Evolutionary conservation across 2,329 filamentous ascomycete species (phyloP).

Genomic region (Tolypocladium amazonense): DNA sequence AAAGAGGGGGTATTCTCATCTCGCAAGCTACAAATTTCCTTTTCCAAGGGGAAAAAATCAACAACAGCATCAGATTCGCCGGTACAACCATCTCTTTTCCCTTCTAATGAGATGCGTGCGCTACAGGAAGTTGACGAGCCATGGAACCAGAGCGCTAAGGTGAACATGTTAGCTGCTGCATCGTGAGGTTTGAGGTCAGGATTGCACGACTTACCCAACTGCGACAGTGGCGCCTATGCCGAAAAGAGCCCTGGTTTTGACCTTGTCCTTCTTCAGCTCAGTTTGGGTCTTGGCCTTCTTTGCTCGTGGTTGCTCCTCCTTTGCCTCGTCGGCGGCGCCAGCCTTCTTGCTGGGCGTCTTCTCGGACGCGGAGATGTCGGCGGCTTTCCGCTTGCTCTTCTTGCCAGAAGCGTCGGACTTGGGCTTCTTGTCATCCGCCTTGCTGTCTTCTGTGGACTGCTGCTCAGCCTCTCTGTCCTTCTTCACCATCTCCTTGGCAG

Average conservation of each 20-base stretch:
- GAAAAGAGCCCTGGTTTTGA: slow-evolving; percentile 74
- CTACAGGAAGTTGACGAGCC: slow-evolving; percentile 41
- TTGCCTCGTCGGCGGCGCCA: slow-evolving; percentile 13
- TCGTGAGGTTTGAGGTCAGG: background rate
- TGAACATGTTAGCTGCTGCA: slow-evolving; percentile 5
- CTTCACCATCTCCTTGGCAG: slow-evolving; percentile 81
- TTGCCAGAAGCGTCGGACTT: slow-evolving; percentile 31
- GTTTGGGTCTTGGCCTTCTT: slow-evolving; percentile 79
- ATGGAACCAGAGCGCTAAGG: slow-evolving; percentile 35
- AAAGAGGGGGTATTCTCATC: background rate
- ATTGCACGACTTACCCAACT: slow-evolving; percentile 64
- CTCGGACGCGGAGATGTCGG: slow-evolving; percentile 59
- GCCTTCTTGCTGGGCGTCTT: slow-evolving; percentile 34
- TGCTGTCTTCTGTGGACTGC: slow-evolving; percentile 27
- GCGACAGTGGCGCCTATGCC: slow-evolving; percentile 81
- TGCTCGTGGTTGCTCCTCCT: slow-evolving; percentile 36
- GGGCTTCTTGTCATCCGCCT: slow-evolving; percentile 23
- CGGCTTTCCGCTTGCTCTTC: slow-evolving; percentile 63
- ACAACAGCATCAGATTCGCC: background rate
- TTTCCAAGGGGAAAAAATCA: background rate
- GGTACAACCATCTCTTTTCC: background rate
- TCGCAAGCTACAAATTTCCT: background rate
- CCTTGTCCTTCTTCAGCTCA: slow-evolving; percentile 73
- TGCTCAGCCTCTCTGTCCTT: slow-evolving; percentile 41
- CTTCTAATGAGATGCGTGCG: background rate